phyloP scores from a whole-genome alignment of 192 early-diverging fungal genomes.

The Neocallimastix lanati region DNA sequence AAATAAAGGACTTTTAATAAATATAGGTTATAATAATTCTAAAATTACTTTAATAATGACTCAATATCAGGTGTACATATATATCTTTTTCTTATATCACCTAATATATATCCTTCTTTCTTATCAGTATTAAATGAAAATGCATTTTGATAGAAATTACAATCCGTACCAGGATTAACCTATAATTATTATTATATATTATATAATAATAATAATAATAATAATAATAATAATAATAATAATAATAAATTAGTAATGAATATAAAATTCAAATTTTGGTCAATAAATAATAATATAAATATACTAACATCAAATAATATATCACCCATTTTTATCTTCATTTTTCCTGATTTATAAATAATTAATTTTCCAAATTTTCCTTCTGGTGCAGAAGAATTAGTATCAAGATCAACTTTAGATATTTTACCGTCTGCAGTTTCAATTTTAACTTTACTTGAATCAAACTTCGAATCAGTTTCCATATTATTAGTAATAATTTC shows the following conservation, averaged over 20 bases:
- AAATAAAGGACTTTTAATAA: no score
- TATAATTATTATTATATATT: background rate
- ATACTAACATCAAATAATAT: slow-evolving; percentile 35
- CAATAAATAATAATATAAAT: no score
- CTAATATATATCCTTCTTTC: slow-evolving; percentile 30
- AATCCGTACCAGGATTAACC: slow-evolving; percentile 22
- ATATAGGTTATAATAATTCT: no score
- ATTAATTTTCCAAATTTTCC: slow-evolving; percentile 39
- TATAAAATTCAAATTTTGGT: no score
- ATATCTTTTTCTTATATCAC: slow-evolving; percentile 29
- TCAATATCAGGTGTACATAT: slow-evolving; percentile 45
- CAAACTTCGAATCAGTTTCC: background rate
- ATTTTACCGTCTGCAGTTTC: background rate
- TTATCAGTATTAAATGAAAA: slow-evolving; percentile 32
- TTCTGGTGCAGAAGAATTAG: slow-evolving; percentile 4
- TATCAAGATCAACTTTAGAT: background rate
- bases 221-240: background rate
- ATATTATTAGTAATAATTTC: background rate
- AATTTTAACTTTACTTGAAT: background rate
- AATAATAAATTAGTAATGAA: background rate
- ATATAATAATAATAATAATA: background rate
- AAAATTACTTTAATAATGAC: background rate
- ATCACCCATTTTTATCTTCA: slow-evolving; percentile 41
- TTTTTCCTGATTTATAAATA: slow-evolving; percentile 43
- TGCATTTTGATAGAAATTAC: slow-evolving; percentile 34